Evolutionary conservation across 495 filamentous ascomycete species (phyloP).

Genomic region (Hypoxylon intermedium): DNA sequence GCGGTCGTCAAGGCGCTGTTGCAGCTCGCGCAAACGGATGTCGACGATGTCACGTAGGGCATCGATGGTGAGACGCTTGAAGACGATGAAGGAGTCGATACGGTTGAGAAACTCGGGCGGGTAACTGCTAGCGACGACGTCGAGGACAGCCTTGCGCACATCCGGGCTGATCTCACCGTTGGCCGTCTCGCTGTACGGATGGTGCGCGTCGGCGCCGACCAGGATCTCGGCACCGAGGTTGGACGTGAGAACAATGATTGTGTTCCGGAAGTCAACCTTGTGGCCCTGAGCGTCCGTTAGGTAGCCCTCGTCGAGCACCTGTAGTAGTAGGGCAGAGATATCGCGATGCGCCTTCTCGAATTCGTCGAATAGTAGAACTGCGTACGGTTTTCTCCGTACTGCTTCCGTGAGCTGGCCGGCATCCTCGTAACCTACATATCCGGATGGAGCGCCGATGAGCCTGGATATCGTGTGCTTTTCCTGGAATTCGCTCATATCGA

Average conservation of each 20-base stretch:
- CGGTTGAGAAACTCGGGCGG: slow-evolving; percentile 96
- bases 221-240: slow-evolving; percentile 86
- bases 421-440: slow-evolving; percentile 96
- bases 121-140: slow-evolving; percentile 80
- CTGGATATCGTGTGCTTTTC: slow-evolving; percentile 96
- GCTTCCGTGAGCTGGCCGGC: slow-evolving; percentile 96
- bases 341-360: slow-evolving; percentile 98
- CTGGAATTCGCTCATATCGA: slow-evolving; percentile 98
- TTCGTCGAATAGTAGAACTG: slow-evolving; percentile 93
- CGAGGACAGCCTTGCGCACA: slow-evolving; percentile 81
- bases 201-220: slow-evolving; percentile 63
- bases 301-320: slow-evolving; percentile 96
- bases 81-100: slow-evolving; percentile 96
- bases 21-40: slow-evolving; percentile 85
- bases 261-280: slow-evolving; percentile 95
- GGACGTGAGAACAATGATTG: slow-evolving; percentile 92
- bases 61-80: slow-evolving; percentile 77
- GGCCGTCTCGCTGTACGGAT: slow-evolving; percentile 64
- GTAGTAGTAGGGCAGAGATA: slow-evolving; percentile 90
- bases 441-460: slow-evolving; percentile 89
- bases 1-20: slow-evolving; percentile 81
- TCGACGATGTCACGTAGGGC: slow-evolving; percentile 93
- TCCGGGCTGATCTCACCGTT: slow-evolving; percentile 71
- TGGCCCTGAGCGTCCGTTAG: slow-evolving; percentile 95
- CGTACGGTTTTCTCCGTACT: slow-evolving; percentile 93